Evolutionary conservation across 129 eudicot genomes (phyloP).

Genomic region (Flaveria ramosissima): DNA sequence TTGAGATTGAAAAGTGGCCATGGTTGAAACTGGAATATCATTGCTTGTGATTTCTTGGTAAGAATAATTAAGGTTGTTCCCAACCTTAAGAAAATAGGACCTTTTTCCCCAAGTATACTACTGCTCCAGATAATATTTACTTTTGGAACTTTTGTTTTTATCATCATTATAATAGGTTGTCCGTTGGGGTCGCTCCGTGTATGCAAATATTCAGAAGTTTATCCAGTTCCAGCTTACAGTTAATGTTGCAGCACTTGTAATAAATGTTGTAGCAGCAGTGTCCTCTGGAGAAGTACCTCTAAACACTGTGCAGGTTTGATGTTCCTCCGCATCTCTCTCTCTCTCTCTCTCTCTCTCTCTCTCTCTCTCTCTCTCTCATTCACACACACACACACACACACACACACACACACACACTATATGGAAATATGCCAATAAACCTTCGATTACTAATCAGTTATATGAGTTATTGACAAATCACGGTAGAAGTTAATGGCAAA

Average conservation of each 20-base stretch:
- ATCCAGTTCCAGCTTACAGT: constrained; percentile 98
- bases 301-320: constrained; percentile 74
- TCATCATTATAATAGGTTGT: constrained; percentile 56
- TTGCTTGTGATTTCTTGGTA: neutral
- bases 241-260: constrained; percentile 86
- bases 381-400: neutral
- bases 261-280: constrained; percentile 89
- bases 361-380: neutral
- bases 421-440: neutral
- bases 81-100: neutral
- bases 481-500: neutral
- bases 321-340: neutral
- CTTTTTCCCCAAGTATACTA: neutral
- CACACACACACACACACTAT: neutral
- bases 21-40: neutral
- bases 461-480: neutral
- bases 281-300: constrained; percentile 91
- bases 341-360: neutral
- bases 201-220: constrained; percentile 92
- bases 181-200: constrained; percentile 98
- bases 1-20: neutral
- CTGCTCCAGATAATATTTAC: neutral
- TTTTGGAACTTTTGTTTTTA: constrained; percentile 21
- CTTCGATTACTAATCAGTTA: neutral
- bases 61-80: neutral